A percentile compares a stretch with the other conserved stretches of the same genome.
Evolutionary conservation across 306 rosid genomes (phyloP).

Genomic region (Argentina anserina): DNA sequence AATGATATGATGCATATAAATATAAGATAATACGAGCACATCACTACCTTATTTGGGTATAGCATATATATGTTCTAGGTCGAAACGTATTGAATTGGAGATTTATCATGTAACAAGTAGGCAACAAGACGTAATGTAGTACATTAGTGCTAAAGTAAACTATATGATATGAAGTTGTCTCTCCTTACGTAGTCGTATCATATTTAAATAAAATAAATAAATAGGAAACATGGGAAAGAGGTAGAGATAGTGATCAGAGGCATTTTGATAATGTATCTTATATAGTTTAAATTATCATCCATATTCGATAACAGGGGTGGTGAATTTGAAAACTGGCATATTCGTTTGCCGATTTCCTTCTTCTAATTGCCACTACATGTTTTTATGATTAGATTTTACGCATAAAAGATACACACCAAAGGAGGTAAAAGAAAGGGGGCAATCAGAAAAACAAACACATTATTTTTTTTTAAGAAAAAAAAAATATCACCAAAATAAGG

Average conservation of each 20-base stretch:
- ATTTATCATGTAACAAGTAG: background rate
- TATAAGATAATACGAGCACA: too few species aligned
- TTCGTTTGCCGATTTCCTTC: background rate
- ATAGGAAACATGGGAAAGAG: slow-evolving; percentile 3
- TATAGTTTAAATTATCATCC: slow-evolving; percentile 14
- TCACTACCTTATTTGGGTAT: too few species aligned
- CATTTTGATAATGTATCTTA: background rate
- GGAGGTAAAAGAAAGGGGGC: background rate
- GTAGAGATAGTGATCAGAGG: background rate
- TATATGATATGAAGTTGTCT: too few species aligned
- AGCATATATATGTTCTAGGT: too few species aligned
- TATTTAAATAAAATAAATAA: too few species aligned
- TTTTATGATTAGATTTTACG: background rate
- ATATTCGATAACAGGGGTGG: background rate
- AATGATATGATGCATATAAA: too few species aligned
- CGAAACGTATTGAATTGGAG: background rate
- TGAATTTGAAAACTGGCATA: background rate
- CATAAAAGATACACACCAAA: too few species aligned
- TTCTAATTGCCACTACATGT: background rate
- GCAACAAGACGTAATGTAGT: background rate
- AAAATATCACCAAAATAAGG: too few species aligned
- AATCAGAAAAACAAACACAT: background rate
- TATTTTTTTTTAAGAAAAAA: too few species aligned
- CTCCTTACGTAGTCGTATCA: too few species aligned
- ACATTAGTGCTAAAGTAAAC: too few species aligned